phyloP scores from a whole-genome alignment of 371 early-diverging fungal genomes.

The Lichtheimia ramosa region DNA sequence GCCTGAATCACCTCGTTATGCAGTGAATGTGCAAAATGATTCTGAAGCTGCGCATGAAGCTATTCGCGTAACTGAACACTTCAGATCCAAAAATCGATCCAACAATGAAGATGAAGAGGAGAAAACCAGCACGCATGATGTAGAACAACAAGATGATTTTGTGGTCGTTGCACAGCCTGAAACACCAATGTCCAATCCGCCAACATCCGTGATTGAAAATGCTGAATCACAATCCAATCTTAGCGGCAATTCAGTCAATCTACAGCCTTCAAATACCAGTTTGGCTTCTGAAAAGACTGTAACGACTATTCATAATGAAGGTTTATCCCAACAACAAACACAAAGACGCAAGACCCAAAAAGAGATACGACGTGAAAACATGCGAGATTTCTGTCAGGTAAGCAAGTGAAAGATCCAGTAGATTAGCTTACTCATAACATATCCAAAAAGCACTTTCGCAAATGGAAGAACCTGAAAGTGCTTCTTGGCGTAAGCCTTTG shows the following conservation, averaged over 20 bases:
- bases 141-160: too few relatives aligned
- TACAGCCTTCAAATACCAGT: background rate
- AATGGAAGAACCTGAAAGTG: slow-evolving; percentile 18
- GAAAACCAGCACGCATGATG: background rate
- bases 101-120: background rate
- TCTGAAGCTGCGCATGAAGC: slow-evolving; percentile 36
- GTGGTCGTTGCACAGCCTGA: too few relatives aligned
- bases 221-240: background rate
- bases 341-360: slow-evolving; percentile 4
- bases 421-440: too few relatives aligned
- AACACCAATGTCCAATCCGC: too few relatives aligned
- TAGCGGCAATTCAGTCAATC: background rate
- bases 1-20: slow-evolving; percentile 68
- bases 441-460: slow-evolving; percentile 12
- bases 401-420: too few relatives aligned
- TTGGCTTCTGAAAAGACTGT: background rate
- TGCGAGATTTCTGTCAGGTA: slow-evolving; percentile 16
- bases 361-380: slow-evolving; percentile 11
- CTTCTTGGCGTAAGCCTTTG: slow-evolving; percentile 17
- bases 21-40: slow-evolving; percentile 52
- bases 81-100: background rate
- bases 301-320: background rate
- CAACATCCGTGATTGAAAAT: too few relatives aligned
- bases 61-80: background rate
- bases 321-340: too few relatives aligned